These are phyloP conservation scores for Mentha longifolia DNA, from an alignment of 257 asterid species.

Conservation along the genomic window DNA sequence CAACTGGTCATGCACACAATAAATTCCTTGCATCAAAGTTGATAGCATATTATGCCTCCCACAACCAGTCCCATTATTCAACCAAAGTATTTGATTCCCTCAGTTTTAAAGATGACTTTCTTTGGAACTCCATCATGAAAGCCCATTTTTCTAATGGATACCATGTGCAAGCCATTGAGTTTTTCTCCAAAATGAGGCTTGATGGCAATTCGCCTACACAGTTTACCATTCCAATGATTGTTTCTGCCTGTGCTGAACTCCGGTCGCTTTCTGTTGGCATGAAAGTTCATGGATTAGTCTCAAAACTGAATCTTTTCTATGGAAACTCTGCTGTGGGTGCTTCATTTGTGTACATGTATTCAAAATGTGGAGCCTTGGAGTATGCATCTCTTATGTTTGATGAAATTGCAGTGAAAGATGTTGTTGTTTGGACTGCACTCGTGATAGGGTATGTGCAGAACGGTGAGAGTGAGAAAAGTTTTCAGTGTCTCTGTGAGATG, in stretches of 20 bases:
- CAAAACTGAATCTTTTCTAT: conserved; percentile 55
- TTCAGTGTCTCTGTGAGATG: conserved; percentile 66
- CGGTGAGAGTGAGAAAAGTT: conserved; percentile 61
- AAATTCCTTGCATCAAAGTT: conserved; percentile 69
- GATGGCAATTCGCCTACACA: conserved; percentile 46
- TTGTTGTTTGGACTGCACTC: conserved; percentile 83
- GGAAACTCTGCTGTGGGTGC: conserved; percentile 73
- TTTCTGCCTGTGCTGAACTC: conserved; percentile 80
- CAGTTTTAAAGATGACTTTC: conserved; percentile 55
- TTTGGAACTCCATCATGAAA: conserved; percentile 80
- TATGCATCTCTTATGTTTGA: conserved; percentile 62
- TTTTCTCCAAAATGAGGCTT: conserved; percentile 54
- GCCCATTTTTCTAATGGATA: conserved; percentile 65
- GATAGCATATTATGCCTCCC: conserved; percentile 64
- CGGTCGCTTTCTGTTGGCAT: conserved; percentile 44
- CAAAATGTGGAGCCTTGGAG: conserved; percentile 60
- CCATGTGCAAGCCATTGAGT: conserved; percentile 47
- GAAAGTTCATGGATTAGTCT: conserved; percentile 62
- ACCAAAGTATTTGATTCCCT: conserved; percentile 56
- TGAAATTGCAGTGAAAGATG: conserved; percentile 68
- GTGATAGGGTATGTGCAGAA: conserved; percentile 74
- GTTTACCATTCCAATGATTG: conserved; percentile 74
- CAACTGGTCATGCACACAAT: conserved; percentile 58
- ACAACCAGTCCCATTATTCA: conserved; percentile 48
- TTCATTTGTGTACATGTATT: conserved; percentile 71